Percentiles rank a stretch among this genome's conserved stretches.
phyloP scores from a whole-genome alignment of 73 alveolate genomes.

The Uronychia setigera region DNA sequence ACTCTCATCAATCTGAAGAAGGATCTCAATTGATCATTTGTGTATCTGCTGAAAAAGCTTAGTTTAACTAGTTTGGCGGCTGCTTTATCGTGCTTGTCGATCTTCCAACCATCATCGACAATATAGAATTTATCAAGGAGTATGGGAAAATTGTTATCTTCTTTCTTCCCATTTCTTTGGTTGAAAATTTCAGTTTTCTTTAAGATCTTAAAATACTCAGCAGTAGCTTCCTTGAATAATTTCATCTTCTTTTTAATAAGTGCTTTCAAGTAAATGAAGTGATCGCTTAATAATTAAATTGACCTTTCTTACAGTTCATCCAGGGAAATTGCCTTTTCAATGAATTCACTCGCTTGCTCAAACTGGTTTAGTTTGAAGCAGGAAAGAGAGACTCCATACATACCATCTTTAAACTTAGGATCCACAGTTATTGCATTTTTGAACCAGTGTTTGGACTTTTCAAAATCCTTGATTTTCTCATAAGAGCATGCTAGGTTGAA shows the following conservation, averaged over 20 bases:
- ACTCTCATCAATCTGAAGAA: background rate
- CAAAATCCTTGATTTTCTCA: slow-evolving; percentile 43
- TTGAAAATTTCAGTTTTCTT: background rate
- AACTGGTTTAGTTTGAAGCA: slow-evolving; percentile 31
- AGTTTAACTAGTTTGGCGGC: background rate
- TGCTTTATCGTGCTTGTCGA: background rate
- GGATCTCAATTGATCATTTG: background rate
- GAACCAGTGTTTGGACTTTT: slow-evolving; percentile 51
- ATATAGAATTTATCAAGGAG: background rate
- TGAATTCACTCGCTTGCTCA: slow-evolving; percentile 3
- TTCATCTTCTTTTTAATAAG: slow-evolving; percentile 5
- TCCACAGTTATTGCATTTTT: slow-evolving; percentile 15
- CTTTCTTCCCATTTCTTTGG: background rate
- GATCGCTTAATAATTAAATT: background rate
- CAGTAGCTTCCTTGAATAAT: slow-evolving; percentile 23
- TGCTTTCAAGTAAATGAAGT: slow-evolving; percentile 26
- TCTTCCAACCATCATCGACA: background rate
- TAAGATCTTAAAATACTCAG: slow-evolving; percentile 8
- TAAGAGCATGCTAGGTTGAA: slow-evolving; percentile 62
- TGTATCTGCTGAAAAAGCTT: background rate
- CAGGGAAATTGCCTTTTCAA: slow-evolving; percentile 38
- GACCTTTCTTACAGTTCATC: background rate
- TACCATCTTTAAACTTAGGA: slow-evolving; percentile 30
- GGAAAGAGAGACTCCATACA: slow-evolving; percentile 56
- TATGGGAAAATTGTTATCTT: background rate